phyloP scores from a whole-genome alignment of 805 yeast genomes.

The Peterozyma toletana region DNA sequence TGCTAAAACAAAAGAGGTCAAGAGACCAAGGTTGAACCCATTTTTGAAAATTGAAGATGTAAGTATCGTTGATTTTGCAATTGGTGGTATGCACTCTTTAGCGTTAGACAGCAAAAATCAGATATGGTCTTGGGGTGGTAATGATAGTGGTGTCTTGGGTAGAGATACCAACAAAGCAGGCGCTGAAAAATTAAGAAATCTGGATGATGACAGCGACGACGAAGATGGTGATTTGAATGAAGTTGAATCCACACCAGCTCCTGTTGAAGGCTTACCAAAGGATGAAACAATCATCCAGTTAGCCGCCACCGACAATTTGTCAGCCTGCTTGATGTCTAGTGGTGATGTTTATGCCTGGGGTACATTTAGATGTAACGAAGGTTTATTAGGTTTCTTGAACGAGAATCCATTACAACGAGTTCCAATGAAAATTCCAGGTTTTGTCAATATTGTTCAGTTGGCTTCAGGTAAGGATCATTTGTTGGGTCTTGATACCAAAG shows the following conservation, averaged over 20 bases:
- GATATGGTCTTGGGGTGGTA: slow-evolving; percentile 99
- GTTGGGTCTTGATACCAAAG: slow-evolving; percentile 74
- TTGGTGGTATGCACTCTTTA: slow-evolving; percentile 92
- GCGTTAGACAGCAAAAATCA: slow-evolving; percentile 71
- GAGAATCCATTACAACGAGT: slow-evolving; percentile 53
- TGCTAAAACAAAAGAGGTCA: slow-evolving; percentile 88
- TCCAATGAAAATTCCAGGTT: slow-evolving; percentile 57
- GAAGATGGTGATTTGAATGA: slow-evolving; percentile 85
- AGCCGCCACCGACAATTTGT: slow-evolving; percentile 88
- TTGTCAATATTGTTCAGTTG: slow-evolving; percentile 68
- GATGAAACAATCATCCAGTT: slow-evolving; percentile 62
- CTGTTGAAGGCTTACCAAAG: slow-evolving; percentile 60
- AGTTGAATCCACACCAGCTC: slow-evolving; percentile 81
- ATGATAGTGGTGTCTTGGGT: slow-evolving; percentile 88
- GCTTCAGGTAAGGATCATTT: slow-evolving; percentile 94
- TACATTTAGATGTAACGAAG: slow-evolving; percentile 90
- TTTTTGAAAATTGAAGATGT: slow-evolving; percentile 52
- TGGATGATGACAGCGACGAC: slow-evolving; percentile 55
- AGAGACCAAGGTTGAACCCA: slow-evolving; percentile 91
- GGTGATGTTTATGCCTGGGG: slow-evolving; percentile 99
- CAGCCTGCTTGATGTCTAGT: slow-evolving; percentile 68
- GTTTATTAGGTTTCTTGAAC: slow-evolving; percentile 75
- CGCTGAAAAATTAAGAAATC: slow-evolving; percentile 59
- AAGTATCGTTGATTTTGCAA: slow-evolving; percentile 80
- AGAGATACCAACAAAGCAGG: slow-evolving; percentile 65